phyloP scores from a whole-genome alignment of 2,329 filamentous ascomycete species.

The Aspergillus spinulosporus region DNA sequence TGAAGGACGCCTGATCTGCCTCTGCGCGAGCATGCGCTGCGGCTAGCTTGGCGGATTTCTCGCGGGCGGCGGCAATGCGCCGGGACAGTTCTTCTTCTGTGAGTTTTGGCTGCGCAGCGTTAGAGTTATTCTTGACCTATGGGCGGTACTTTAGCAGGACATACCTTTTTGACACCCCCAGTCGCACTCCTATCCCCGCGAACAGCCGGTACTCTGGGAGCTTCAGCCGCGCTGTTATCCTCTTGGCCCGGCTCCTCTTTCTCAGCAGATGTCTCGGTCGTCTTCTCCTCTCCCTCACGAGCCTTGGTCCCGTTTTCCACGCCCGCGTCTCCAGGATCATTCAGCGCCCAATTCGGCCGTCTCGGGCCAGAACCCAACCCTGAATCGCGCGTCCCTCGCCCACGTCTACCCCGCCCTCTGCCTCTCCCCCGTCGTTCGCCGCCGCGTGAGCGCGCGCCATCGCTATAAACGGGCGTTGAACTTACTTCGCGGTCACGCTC shows the following conservation, averaged over 20 bases:
- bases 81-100: constrained; percentile 64
- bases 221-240: constrained; percentile 25
- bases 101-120: constrained; percentile 55
- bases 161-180: constrained; percentile 52
- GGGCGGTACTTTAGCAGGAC: not conserved
- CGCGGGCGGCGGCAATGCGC: constrained; percentile 61
- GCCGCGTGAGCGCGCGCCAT: constrained; percentile 32
- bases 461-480: constrained; percentile 19
- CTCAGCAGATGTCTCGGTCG: constrained; percentile 16
- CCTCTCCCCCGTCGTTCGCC: constrained; percentile 34
- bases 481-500: not conserved
- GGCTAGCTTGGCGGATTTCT: constrained; percentile 60
- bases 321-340: constrained; percentile 20
- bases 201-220: constrained; percentile 47
- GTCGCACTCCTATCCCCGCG: constrained; percentile 57
- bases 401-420: constrained; percentile 28
- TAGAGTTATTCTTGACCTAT: constrained; percentile 14
- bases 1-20: constrained; percentile 65
- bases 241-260: constrained; percentile 19
- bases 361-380: constrained; percentile 12
- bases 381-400: not conserved
- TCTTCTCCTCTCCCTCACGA: constrained; percentile 20
- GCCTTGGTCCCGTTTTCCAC: constrained; percentile 14
- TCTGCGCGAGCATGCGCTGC: constrained; percentile 66
- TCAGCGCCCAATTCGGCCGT: constrained; percentile 22